Evolutionary conservation across 495 filamentous ascomycete genomes (phyloP).

Genomic region (Talaromyces stipitatus): DNA sequence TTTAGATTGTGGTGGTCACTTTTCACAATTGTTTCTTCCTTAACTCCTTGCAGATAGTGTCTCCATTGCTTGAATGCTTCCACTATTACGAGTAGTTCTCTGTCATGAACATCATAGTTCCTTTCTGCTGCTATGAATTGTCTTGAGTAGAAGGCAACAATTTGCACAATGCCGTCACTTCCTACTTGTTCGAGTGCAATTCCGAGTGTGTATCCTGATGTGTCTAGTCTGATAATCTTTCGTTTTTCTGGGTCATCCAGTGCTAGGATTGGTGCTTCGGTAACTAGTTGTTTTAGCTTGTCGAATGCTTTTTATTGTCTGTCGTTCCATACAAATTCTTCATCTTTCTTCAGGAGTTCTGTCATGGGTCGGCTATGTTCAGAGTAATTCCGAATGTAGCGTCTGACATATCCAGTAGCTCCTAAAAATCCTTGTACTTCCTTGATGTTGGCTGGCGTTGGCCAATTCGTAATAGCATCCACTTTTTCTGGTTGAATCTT

Average conservation of each 20-base stretch:
- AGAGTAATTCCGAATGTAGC: conserved; percentile 9
- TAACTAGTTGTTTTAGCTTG: conserved; percentile 4
- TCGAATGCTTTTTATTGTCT: conserved; percentile 6
- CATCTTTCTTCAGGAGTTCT: conserved; percentile 8
- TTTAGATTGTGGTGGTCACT: conserved; percentile 15
- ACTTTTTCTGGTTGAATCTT: conserved; percentile 10
- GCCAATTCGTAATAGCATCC: conserved; percentile 6
- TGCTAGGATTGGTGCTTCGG: background rate
- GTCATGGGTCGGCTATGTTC: background rate
- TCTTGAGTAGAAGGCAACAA: conserved; percentile 17
- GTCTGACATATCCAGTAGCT: conserved; percentile 12
- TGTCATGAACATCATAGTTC: conserved; percentile 27
- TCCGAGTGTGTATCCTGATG: background rate
- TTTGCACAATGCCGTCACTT: background rate
- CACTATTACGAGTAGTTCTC: conserved; percentile 21
- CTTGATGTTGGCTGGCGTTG: conserved; percentile 5
- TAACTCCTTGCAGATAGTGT: conserved; percentile 13
- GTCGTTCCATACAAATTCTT: conserved; percentile 5
- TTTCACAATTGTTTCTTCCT: conserved; percentile 8
- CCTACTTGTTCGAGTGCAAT: background rate
- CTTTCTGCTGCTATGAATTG: conserved; percentile 16
- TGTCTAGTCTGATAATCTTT: background rate
- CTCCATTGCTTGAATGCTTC: conserved; percentile 20
- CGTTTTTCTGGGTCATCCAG: background rate
- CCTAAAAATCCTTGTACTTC: conserved; percentile 11